Conservation (phyloP, 768 basidiomycete species). For the Lentinula guzmanii region DNA sequence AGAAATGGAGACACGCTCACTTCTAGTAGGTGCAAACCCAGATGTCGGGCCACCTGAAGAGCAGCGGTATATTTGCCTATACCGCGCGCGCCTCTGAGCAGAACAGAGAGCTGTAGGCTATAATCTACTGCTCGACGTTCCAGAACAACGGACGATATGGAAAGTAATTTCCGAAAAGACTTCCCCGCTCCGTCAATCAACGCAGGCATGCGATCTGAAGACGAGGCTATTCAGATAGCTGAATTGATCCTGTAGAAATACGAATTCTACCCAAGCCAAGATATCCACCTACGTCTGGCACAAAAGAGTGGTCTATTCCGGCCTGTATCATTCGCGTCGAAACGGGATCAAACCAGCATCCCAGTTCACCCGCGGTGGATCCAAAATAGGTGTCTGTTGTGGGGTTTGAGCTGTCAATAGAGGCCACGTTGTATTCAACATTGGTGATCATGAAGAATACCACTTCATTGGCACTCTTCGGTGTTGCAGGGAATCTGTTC, state of each 20-base stretch:
- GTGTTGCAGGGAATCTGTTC: conserved; percentile 12
- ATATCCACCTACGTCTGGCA: conserved; percentile 48
- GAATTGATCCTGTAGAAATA: not conserved
- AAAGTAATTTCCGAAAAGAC: conserved; percentile 41
- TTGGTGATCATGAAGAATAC: conserved; percentile 79
- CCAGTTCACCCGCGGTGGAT: conserved; percentile 61
- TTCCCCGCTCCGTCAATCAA: conserved; percentile 15
- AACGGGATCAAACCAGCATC: conserved; percentile 76
- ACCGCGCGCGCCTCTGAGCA: conserved; percentile 77
- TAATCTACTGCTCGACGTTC: conserved; percentile 44
- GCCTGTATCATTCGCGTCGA: conserved; percentile 74
- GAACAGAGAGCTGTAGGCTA: conserved; percentile 59
- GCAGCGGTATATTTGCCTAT: conserved; percentile 74
- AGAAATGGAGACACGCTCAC: conserved; percentile 26
- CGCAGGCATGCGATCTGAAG: not conserved
- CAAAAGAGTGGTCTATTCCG: conserved; percentile 64
- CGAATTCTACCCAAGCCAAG: conserved; percentile 39
- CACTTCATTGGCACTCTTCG: conserved; percentile 33
- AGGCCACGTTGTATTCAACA: conserved; percentile 57
- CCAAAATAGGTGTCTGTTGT: conserved; percentile 43
- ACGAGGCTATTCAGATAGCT: not conserved
- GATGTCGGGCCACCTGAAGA: conserved; percentile 42
- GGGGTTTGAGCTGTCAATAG: conserved; percentile 16
- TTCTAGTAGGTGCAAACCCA: conserved; percentile 79
- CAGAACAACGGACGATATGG: conserved; percentile 57